Conservation (phyloP, 208 protist genomes). For the Acanthamoeba divionensis region DNA sequence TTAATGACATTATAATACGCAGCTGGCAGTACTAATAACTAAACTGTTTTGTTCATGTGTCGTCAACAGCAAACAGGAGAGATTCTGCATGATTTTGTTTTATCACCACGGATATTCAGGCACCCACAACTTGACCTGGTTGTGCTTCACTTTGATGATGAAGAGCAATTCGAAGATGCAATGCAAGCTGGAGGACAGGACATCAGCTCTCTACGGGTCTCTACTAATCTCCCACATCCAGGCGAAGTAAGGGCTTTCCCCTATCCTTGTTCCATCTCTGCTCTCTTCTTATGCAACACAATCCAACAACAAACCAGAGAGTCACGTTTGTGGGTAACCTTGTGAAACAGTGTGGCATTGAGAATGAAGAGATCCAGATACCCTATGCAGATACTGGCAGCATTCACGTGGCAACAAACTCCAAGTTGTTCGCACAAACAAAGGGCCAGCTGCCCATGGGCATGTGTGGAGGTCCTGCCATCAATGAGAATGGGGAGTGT, state of each 20-base stretch:
- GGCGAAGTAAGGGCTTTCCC: neutral
- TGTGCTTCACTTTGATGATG: constrained; percentile 18
- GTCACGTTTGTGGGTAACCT: neutral
- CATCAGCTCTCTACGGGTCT: neutral
- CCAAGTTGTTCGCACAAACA: constrained; percentile 23
- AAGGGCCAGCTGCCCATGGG: constrained; percentile 47
- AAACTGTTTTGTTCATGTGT: neutral
- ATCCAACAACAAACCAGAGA: too few species aligned
- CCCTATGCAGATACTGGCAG: neutral
- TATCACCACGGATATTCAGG: neutral
- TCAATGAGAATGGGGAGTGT: neutral
- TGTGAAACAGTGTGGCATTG: neutral
- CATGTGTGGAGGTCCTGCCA: constrained; percentile 46
- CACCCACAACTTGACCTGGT: neutral
- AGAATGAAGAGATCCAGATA: constrained; percentile 8
- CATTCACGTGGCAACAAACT: neutral
- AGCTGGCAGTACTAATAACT: too few species aligned
- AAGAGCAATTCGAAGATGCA: neutral
- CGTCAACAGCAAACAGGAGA: neutral
- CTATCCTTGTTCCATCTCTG: neutral
- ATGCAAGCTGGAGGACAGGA: neutral
- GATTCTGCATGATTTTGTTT: neutral
- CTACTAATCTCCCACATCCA: neutral
- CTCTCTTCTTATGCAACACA: too few species aligned
- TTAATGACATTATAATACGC: too few species aligned